Base-by-base conservation (phyloP, 257 asterid species). In the Catharanthus roseus region DNA sequence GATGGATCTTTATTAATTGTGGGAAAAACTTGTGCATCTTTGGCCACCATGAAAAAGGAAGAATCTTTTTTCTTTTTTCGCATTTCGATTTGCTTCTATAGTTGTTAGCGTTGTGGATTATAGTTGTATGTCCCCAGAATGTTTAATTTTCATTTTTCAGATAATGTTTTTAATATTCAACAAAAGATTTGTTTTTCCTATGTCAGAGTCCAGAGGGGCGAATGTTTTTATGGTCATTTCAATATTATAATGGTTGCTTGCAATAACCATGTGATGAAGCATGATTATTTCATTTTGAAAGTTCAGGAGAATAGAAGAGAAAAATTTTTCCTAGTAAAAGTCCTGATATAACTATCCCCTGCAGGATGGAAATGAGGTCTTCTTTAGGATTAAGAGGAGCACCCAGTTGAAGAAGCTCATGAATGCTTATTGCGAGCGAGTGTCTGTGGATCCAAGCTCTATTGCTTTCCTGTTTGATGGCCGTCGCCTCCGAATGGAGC, bases 391-490 rank as follows among this genome's bases (percentile, higher is more conserved):
- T 31, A 86, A 82, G 77, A 78, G 82, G 73, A 82, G 82, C 77
- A 81, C 88, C 6, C 84, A 79, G 24, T 73, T 86, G 53, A 80
- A 82, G 74, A 86, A 83, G 63, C 84, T 86, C 10, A 83, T 86
- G 81, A 77, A 80, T 69, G 85, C 86, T 8, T 83, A 86, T 26
- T 84, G 88, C 76, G 86, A 86, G 42, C 73, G 85, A 3, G 82
- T 77, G 38, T 81, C 86, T 0, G 83, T 82, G 60, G 88, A 83
- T 61, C 24, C 78, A 54, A 77, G 69, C n/a, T 72, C 84, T 12
- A 76, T 81, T 71, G 88, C 85, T 10, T 86, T 86, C 66, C 79
- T 83, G 49, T 86, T 83, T 80, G 90, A 86, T 51, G 88, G 90
- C 21, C 70, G 70, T 39, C 51, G 70, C 21, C 70, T 65, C 55